Conservation (phyloP, 2,329 filamentous ascomycete species). For the Leptodontidium sp. region DNA sequence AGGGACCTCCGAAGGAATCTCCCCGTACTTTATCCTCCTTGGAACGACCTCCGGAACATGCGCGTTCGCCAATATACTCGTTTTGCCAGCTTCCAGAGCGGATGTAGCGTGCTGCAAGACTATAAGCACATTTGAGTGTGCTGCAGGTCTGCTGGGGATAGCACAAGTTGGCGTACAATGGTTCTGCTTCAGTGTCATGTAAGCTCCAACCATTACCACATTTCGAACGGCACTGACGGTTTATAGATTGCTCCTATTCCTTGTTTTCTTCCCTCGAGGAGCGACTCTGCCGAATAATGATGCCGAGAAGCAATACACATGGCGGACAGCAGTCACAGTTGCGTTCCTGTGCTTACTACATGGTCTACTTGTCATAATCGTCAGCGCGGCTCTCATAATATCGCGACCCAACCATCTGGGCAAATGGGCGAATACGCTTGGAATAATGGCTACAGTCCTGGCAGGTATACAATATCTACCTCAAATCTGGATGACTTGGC, state of each 20-base stretch:
- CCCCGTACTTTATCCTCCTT: constrained; percentile 93
- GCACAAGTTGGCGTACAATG: constrained; percentile 92
- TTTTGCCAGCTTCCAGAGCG: constrained; percentile 80
- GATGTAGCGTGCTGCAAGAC: constrained; percentile 89
- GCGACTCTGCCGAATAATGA: constrained; percentile 49
- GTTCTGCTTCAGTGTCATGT: constrained; percentile 93
- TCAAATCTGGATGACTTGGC: constrained; percentile 92
- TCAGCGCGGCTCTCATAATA: constrained; percentile 73
- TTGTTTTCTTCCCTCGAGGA: constrained; percentile 86
- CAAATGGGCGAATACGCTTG: constrained; percentile 85
- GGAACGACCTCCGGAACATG: constrained; percentile 89
- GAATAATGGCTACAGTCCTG: constrained; percentile 78
- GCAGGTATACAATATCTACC: constrained; percentile 92
- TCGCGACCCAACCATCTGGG: constrained; percentile 70
- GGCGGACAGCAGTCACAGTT: constrained; percentile 81
- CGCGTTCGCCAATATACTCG: constrained; percentile 91
- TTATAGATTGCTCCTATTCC: constrained; percentile 84
- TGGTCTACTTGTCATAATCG: constrained; percentile 72
- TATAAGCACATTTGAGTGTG: constrained; percentile 82
- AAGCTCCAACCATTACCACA: constrained; percentile 46
- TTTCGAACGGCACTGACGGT: constrained; percentile 15
- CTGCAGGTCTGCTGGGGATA: constrained; percentile 86
- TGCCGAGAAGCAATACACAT: constrained; percentile 65
- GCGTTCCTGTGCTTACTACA: constrained; percentile 78
- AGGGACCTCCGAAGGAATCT: constrained; percentile 90